Evolutionary conservation across 192 early-diverging fungal species (phyloP), one percentile per base, ranked within the genome.

Genomic region (Podochytrium sp.): DNA sequence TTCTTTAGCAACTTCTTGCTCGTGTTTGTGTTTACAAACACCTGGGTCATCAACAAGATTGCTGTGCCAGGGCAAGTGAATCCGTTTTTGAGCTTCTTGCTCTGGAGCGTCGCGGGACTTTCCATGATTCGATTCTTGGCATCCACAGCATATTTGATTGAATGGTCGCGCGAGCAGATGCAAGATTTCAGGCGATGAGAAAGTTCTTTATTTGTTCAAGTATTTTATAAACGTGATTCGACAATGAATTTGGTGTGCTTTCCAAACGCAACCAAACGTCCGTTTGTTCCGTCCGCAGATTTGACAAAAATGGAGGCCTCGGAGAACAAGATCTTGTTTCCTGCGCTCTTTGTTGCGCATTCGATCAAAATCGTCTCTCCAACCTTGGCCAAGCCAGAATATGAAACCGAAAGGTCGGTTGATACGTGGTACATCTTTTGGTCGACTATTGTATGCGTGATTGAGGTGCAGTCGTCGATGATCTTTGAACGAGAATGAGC

Each of bases 1-100:
- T 92, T 96, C 80, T 84, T 92, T 68, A 84, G 86, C 75, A 96
- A 96, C 71, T 84, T 85, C 10, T 47, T 89, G 18, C 79, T 96
- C 12, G 47, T 49, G n/a, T 49, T 76, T 20, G 23, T 83, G 25
- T 81, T 83, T 53, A 86, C 85, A 14, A 83, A 79, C 66, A 29
- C 59, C 7, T 30, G 33, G 37, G 41, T 79, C 23, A 37, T 78
- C 37, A 57, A 40, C 35, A 62, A 75, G 29, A 74, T 78, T 7
- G 23, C 66, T 35, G 5, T 1, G n/a, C 1, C 47, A 10, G 66
- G 66, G 10, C 7, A 34, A 16, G 65, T 79, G 38, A 85, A 79
- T 68, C 83, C 83, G 41, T 85, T 80, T 72, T 52, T 85, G 39
- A 79, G 78, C 0, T 85, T 85, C 55, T 37, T 85, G 55, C 78